These are phyloP conservation scores for Asparagopsis taxiformis DNA, from an alignment of 31 red algal species.

Conservation along the genomic window DNA sequence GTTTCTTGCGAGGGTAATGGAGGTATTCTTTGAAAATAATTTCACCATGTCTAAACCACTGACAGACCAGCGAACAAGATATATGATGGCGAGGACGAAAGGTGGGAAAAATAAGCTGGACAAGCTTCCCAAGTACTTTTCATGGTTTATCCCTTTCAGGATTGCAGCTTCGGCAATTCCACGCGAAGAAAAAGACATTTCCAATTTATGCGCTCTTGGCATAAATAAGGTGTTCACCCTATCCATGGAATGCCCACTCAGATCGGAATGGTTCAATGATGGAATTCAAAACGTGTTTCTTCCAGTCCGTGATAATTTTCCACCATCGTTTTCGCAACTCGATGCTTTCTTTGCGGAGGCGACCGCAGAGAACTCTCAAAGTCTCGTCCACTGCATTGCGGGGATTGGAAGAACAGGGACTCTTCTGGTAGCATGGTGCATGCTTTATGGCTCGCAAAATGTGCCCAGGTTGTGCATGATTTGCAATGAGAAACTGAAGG, in stretches of 20 bases:
- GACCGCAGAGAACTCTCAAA: neutral
- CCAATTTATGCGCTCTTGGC: neutral
- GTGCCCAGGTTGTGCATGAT: neutral
- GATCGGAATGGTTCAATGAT: conserved; percentile 3
- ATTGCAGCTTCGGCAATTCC: neutral
- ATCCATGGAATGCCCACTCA: conserved; percentile 6
- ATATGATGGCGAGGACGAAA: no score
- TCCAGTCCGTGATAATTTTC: neutral
- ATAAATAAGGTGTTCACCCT: conserved; percentile 4
- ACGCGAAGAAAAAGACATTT: neutral
- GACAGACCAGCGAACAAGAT: no score
- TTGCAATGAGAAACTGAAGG: neutral
- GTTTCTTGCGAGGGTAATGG: no score
- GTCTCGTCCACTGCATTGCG: conserved; percentile 2
- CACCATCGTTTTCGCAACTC: conserved; percentile 7
- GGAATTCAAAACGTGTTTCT: conserved; percentile 7
- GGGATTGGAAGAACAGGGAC: neutral
- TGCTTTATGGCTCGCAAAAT: conserved; percentile 12
- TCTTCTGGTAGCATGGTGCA: conserved; percentile 11
- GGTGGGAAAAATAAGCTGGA: no score
- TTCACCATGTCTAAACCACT: no score
- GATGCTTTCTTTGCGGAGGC: conserved; percentile 12
- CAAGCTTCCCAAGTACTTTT: conserved; percentile 2
- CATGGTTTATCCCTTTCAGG: conserved; percentile 10
- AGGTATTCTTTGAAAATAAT: no score